Percentiles rank a stretch among this genome's conserved stretches.
phyloP scores from a whole-genome alignment of 257 asterid species.

The Solanum bulbocastanum region DNA sequence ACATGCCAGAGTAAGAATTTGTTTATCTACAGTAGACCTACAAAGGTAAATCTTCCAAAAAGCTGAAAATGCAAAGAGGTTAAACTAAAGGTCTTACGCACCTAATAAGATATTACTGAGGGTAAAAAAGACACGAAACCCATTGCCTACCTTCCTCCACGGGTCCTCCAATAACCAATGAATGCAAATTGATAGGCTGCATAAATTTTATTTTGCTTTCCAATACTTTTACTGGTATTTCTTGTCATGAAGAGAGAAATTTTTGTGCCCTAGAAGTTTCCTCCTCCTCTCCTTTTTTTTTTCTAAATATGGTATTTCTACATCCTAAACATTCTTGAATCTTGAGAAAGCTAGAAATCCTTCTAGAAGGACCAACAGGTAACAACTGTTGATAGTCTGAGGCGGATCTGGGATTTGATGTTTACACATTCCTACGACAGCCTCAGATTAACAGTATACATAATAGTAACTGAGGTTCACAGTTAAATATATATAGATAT shows the following conservation, averaged over 20 bases:
- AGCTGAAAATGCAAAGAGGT: background rate
- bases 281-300: background rate
- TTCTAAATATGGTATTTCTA: background rate
- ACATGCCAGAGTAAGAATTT: background rate
- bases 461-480: background rate
- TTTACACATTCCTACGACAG: background rate
- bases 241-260: background rate
- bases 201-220: background rate
- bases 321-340: background rate
- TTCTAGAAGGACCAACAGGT: background rate
- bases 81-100: background rate
- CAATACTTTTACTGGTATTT: constrained; percentile 22
- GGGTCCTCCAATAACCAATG: background rate
- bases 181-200: background rate
- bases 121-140: background rate
- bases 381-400: background rate
- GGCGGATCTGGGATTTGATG: background rate
- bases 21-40: background rate
- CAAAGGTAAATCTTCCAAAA: background rate
- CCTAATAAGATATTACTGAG: background rate
- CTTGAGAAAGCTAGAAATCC: background rate
- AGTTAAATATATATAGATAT: background rate
- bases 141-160: background rate
- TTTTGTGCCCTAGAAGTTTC: background rate
- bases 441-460: background rate